Base-by-base conservation (phyloP, 140 eudicot species). In the Anethum foeniculum region DNA sequence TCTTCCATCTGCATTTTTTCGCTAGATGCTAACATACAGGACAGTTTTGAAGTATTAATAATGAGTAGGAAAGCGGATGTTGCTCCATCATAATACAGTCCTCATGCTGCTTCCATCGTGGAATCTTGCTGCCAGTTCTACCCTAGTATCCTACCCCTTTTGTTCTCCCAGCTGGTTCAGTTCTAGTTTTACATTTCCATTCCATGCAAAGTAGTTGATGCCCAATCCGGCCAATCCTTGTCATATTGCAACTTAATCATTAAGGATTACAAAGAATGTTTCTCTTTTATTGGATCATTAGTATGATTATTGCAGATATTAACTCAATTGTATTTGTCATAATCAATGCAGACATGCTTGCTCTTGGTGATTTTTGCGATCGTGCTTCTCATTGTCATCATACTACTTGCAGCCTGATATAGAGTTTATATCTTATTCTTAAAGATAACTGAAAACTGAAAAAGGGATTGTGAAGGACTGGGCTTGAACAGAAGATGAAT, bases 311-410 rank as follows among this genome's bases (percentile, higher is more conserved):
- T 27, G 73, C 21, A 12, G 28, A 27, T 75, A 47, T 11, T 47
- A 75, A 15, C 77, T 74, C 15, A 13, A 15, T 25, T 47, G 23
- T 28, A 47, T 62, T 69, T 49, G 10, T 51, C 51, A 23, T 80
- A 27, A 25, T 83, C 15, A 46, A 58, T 82, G 89, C 90, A 91
- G 97, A 88, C 90, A 39, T 91, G 94, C 87, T 85, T 91, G 86
- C 92, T 91, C 62, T 65, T 90, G 92, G 97, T 88, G 86, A 91
- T 91, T 43, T 88, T 86, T 23, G 94, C 88, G 58, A 91, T 91
- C 38, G 77, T 91, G 60, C 86, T 91, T 78, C 89, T 89, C 87
- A 90, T 91, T 39, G 90, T 90, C 77, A 76, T 91, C 76, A 83
- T 90, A 81, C 69, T 91, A 27, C 81, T 91, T 76, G 90, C 81